Evolutionary conservation across 1,284 basidiomycete species (phyloP), one percentile per base, ranked within the genome.

Genomic region (Ustilago esculenta): DNA sequence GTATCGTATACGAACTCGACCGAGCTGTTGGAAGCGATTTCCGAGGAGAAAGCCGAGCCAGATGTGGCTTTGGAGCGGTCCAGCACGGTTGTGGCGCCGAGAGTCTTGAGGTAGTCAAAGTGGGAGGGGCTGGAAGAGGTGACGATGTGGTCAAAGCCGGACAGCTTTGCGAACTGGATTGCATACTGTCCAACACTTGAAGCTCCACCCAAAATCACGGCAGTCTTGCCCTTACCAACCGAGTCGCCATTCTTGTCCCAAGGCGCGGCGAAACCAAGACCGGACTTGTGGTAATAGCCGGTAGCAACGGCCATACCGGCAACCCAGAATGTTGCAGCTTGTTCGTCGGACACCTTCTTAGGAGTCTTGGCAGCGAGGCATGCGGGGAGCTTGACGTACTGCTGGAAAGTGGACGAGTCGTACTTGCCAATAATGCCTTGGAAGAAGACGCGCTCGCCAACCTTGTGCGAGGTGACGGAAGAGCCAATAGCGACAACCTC

Each of bases 391-490:
- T 59, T 56, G 42, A 30, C 45, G 40, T 77, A 72, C 44, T 76
- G 64, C 49, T 77, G 75, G 59, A 74, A 76, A 14, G 74, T 77
- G 18, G 43, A 49, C 15, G 44, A 37, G n/a, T 66, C 60, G 44
- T 61, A 48, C 12, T 63, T 45, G 15, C 65, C 65, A 1, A 76
- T 39, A 42, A 66, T 72, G n/a, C 75, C 75, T 47, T 77, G 74
- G 63, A 74, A 77, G 49, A 72, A 77, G 36, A 76, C 74, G 1
- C 74, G 67, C 17, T 74, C 74, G 21, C 75, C 75, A 10, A 57
- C 51, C 2, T 54, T 40, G 46, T 65, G 44, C 20, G 52, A 37
- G 25, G 44, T 70, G 30, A 74, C 64, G 4, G 39, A 45, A 1
- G 39, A 46, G 32, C 68, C 69, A 20, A 65, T 46, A 1, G 63